Evolutionary conservation across 208 protist genomes (phyloP).

Genomic region (Leishmania lainsoni): DNA sequence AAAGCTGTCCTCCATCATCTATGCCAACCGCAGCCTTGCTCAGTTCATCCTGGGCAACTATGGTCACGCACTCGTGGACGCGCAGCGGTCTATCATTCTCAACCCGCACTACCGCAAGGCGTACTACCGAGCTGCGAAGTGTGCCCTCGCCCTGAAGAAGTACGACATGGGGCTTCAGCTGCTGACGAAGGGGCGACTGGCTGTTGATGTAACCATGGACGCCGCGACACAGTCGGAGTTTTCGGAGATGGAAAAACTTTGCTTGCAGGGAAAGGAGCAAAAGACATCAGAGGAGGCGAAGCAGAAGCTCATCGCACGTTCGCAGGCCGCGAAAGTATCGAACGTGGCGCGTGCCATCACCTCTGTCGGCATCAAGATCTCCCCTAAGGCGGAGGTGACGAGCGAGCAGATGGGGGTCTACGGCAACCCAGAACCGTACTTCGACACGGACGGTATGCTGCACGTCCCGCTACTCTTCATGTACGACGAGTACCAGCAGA

Average conservation of each 20-base stretch:
- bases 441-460: constrained; percentile 70
- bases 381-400: constrained; percentile 57
- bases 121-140: constrained; percentile 86
- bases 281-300: constrained; percentile 40
- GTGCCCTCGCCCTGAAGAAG: constrained; percentile 70
- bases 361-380: constrained; percentile 62
- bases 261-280: constrained; percentile 26
- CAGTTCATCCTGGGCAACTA: constrained; percentile 91
- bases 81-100: constrained; percentile 78
- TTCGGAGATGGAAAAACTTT: constrained; percentile 54
- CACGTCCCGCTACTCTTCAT: constrained; percentile 94
- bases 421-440: constrained; percentile 76
- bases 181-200: constrained; percentile 46
- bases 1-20: constrained; percentile 68
- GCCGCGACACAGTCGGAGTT: constrained; percentile 48
- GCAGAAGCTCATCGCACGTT: constrained; percentile 33
- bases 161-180: constrained; percentile 73
- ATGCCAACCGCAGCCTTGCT: constrained; percentile 84
- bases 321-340: constrained; percentile 58
- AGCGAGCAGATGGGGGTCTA: constrained; percentile 88
- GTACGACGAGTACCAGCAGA: constrained; percentile 93
- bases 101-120: constrained; percentile 84
- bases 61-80: constrained; percentile 82
- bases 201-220: constrained; percentile 42
- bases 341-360: constrained; percentile 73